Conservation (phyloP, 306 rosid species). For the Argentina anserina region DNA sequence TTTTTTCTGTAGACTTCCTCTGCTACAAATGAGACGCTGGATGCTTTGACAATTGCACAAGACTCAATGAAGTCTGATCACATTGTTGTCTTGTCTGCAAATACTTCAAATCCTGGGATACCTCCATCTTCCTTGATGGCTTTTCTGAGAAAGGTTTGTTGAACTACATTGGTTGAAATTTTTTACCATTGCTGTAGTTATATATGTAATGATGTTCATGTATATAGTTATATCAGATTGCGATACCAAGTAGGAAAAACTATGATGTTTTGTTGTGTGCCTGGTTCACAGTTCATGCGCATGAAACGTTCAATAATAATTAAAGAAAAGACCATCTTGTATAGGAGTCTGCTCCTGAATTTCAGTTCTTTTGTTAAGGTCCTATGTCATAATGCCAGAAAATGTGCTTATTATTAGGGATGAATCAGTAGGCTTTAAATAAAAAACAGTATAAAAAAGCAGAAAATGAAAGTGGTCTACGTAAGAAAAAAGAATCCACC, state of each 20-base stretch:
- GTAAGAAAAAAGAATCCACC: no score
- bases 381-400: not conserved
- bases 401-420: not conserved
- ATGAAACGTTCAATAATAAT: no score
- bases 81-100: conserved; percentile 52
- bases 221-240: not conserved
- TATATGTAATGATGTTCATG: not conserved
- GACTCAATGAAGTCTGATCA: conserved; percentile 63
- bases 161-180: not conserved
- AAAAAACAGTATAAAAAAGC: not conserved
- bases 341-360: not conserved
- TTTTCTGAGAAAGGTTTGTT: conserved; percentile 60
- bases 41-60: conserved; percentile 65
- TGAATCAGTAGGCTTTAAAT: not conserved
- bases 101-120: conserved; percentile 84
- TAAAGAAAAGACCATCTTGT: not conserved
- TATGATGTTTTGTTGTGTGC: not conserved
- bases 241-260: not conserved
- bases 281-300: not conserved
- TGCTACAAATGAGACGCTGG: conserved; percentile 54
- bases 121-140: conserved; percentile 93
- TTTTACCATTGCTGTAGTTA: not conserved
- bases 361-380: not conserved
- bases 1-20: conserved; percentile 62
- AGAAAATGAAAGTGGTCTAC: not conserved